These are phyloP conservation scores for Asterella californica DNA, from an alignment of 225 moss, liverwort and hornwort species.

Conservation along the genomic window DNA sequence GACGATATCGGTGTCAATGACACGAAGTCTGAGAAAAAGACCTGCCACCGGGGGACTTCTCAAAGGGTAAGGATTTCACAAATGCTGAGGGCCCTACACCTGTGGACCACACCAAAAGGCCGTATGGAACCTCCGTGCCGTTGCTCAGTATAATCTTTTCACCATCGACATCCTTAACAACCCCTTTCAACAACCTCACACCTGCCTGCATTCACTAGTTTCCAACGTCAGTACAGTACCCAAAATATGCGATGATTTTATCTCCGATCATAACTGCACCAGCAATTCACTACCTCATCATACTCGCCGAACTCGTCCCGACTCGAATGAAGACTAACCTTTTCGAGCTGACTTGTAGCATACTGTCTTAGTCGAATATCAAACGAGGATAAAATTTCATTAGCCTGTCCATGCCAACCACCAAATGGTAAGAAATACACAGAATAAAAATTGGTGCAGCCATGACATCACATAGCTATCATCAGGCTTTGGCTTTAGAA, in stretches of 20 bases:
- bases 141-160: slow-evolving; percentile 48
- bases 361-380: slow-evolving; percentile 71
- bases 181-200: slow-evolving; percentile 59
- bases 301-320: neutral
- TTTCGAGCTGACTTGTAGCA: slow-evolving; percentile 62
- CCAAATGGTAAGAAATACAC: neutral
- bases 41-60: slow-evolving; percentile 58
- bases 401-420: slow-evolving; percentile 40
- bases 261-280: neutral
- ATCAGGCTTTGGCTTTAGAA: too few species aligned
- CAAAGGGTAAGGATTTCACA: slow-evolving; percentile 53
- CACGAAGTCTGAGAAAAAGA: neutral
- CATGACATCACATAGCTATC: neutral
- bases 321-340: slow-evolving; percentile 26
- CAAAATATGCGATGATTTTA: neutral
- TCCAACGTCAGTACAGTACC: neutral
- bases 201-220: slow-evolving; percentile 42
- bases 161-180: slow-evolving; percentile 64
- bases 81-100: slow-evolving; percentile 82
- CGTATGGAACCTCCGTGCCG: slow-evolving; percentile 66
- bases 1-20: too few species aligned
- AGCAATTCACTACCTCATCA: neutral
- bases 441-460: neutral
- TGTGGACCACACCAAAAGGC: slow-evolving; percentile 90
- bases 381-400: slow-evolving; percentile 75